These are phyloP conservation scores for Aspergillus proliferans DNA, from an alignment of 2,329 filamentous ascomycete species.

Conservation along the genomic window DNA sequence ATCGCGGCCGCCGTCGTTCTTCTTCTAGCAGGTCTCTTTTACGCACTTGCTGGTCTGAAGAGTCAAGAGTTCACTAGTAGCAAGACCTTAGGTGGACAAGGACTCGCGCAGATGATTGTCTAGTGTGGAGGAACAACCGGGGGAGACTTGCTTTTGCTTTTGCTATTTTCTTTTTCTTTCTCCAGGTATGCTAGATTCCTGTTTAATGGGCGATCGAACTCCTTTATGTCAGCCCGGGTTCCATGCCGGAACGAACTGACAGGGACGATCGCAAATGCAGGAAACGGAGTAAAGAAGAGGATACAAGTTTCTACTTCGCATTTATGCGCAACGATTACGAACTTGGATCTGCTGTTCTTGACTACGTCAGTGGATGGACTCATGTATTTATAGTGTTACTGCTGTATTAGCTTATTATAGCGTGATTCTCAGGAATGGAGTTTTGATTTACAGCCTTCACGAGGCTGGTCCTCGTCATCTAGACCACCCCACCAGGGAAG, in stretches of 20 bases:
- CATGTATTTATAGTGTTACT: constrained; percentile 16
- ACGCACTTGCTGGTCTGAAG: constrained; percentile 46
- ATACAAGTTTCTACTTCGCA: constrained; percentile 5
- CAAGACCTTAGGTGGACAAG: constrained; percentile 91
- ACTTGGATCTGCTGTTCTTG: constrained; percentile 12
- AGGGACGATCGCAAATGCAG: background rate
- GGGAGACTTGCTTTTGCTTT: background rate
- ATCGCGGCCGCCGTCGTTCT: constrained; percentile 83
- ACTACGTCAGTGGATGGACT: constrained; percentile 7
- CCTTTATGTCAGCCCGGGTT: background rate
- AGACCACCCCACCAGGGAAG: no score
- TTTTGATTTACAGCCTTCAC: constrained; percentile 3
- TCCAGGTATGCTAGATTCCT: background rate
- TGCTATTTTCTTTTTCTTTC: background rate
- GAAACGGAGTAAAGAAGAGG: constrained; percentile 2
- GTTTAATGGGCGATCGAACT: background rate
- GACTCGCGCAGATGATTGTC: constrained; percentile 97
- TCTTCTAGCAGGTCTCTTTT: constrained; percentile 70
- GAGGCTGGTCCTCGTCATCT: background rate
- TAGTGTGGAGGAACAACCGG: constrained; percentile 32
- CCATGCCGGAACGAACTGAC: background rate
- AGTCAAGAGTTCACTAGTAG: constrained; percentile 53
- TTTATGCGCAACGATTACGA: constrained; percentile 18
- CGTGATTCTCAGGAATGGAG: background rate
- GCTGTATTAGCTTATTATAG: background rate